A percentile compares a stretch with the other conserved stretches of the same genome.
Evolutionary conservation across 768 basidiomycete species (phyloP).

Genomic region (Phlebiopsis gigantea): DNA sequence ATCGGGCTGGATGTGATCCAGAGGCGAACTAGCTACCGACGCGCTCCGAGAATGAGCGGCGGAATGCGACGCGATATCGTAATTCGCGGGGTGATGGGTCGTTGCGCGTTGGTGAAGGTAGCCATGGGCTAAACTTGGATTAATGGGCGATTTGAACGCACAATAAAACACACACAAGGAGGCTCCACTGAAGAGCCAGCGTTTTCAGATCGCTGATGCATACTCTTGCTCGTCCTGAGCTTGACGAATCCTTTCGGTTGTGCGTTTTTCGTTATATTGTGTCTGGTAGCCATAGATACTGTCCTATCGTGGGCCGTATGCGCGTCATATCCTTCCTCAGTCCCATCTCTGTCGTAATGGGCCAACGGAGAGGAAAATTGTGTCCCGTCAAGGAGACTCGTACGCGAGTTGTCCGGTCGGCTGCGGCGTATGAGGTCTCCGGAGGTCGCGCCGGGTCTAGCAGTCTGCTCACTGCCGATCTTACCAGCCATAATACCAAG

Average conservation of each 20-base stretch:
- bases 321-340: background rate
- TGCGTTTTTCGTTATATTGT: background rate
- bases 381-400: background rate
- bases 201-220: conserved; percentile 14
- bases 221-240: conserved; percentile 14
- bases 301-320: background rate
- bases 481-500: background rate
- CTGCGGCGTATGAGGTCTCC: conserved; percentile 6
- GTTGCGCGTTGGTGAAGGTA: background rate
- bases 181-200: background rate
- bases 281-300: background rate
- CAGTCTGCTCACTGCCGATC: background rate
- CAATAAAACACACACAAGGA: background rate
- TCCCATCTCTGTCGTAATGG: background rate
- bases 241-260: background rate
- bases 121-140: background rate
- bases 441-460: background rate
- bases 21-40: conserved; percentile 17
- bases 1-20: conserved; percentile 9
- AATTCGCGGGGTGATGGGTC: background rate
- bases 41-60: conserved; percentile 17
- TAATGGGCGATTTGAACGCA: background rate
- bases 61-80: background rate
- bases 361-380: background rate
- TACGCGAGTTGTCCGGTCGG: background rate